Base-by-base conservation (phyloP, 2,329 filamentous ascomycete genomes). In the Colletotrichum musae region DNA sequence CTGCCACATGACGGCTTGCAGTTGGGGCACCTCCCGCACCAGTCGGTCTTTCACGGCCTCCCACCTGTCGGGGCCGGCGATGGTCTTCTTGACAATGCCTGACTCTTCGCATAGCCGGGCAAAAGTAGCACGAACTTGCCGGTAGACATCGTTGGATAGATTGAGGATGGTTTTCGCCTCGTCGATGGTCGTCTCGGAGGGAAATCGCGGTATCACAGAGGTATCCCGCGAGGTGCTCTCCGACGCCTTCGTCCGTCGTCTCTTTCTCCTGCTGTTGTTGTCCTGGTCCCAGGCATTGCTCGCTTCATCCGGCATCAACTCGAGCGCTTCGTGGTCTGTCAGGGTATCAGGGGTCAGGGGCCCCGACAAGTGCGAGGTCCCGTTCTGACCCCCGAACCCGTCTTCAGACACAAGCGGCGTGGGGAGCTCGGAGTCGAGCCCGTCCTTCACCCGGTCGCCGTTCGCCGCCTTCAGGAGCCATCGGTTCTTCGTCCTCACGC, bases 141-240 rank as follows among this genome's bases (percentile, higher is more conserved):
- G 86, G 77, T 96, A 96, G 50, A 87, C 81, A 1, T 84, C 79
- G 57, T 86, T 88, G 74, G 92, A 88, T 41, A 97, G 83, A 45
- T 82, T 84, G 32, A 97, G 83, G 68, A 91, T 92, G 13, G 86
- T 85, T 75, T 94, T 93, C 75, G 92, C 91, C 79, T 95, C 92
- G 72, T 93, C 91, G 68, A 96, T 88, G 0, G 93, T 95, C 13
- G 92, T 95, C 78, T 96, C 93, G 0, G 93, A 95, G 1, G 92
- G 92, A 72, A 94, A 96, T 24, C 93, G 89, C 15, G 92, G 90
- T 21, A 91, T 88, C 5, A 90, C 89, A 1, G 90, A 87, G 6
- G 89, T 88, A 75, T 93, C 91, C 73, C 89, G 86, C 62, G 90
- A 92, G 54, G 91, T 86, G 71, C 73, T 75, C 45, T 73, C 70